phyloP scores from a whole-genome alignment of 192 early-diverging fungal species.

The Gonapodya prolifera region DNA sequence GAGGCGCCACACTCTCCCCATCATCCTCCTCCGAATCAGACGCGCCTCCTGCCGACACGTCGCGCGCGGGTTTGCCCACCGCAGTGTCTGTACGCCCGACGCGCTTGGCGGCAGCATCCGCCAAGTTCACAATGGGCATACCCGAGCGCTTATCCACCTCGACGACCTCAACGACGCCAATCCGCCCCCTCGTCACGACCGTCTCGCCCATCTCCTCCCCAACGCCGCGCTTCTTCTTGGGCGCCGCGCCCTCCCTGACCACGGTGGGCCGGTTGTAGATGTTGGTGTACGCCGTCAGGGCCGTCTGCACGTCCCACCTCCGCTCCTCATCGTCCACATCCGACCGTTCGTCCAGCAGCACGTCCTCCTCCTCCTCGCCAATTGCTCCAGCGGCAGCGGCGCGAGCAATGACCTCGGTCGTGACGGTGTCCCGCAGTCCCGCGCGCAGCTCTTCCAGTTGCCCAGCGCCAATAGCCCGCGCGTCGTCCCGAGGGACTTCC shows the following conservation, averaged over 20 bases:
- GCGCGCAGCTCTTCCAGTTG: neutral
- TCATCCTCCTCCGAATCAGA: neutral
- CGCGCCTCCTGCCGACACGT: neutral
- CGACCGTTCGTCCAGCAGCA: neutral
- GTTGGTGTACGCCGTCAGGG: neutral
- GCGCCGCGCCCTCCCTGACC: neutral
- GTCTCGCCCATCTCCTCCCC: neutral
- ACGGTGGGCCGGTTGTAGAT: neutral
- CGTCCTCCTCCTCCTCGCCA: neutral
- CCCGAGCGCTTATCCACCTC: neutral
- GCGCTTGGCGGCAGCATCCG: neutral
- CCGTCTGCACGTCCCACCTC: conserved; percentile 1
- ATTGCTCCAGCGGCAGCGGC: neutral
- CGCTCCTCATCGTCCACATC: neutral
- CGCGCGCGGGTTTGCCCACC: neutral
- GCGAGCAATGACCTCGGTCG: neutral
- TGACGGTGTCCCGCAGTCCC: neutral
- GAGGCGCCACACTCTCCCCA: conserved; percentile 41
- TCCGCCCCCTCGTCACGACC: neutral
- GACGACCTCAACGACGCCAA: neutral
- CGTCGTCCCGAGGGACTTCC: neutral
- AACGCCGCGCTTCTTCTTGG: neutral
- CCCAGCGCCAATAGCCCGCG: neutral
- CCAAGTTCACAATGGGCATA: neutral
- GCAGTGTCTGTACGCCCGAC: neutral